Base-by-base conservation (phyloP, 2,329 filamentous ascomycete species). In the Fusarium nurragi region DNA sequence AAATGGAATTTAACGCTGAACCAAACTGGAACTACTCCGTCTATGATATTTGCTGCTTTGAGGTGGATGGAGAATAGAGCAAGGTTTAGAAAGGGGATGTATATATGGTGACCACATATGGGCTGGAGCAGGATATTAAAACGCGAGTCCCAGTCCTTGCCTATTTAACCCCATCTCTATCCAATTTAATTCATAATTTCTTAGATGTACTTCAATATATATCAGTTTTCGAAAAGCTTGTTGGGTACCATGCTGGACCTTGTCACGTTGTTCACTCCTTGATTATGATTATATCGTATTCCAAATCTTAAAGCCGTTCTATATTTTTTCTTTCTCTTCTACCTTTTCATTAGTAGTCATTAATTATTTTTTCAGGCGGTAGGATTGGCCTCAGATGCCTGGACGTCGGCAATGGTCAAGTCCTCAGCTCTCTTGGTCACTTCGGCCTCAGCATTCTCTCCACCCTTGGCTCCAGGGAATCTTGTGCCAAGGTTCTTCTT, bases 401-500 rank as follows among this genome's bases (percentile, higher is more conserved):
- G 43, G 6, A 61, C 53, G 28, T 62, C 65, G 18, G 49, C 41
- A 22, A 67, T 52, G 4, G 65, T 54, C 12, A 68, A 50, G 38
- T 59, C 51, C 49, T 69, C 56, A 4, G 56, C 53, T 54, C 60
- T 67, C 51, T 60, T 62, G 34, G 60, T 47, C 36, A 46, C 64
- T 0, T 41, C 40, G 2, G 32, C 38, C 26, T 64, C 57, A 6
- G 43, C 32, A 6, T 54, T 56, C 23, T 64, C 65, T 19, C 46
- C 55, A 5, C 38, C 38, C 38, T 62, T 65, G 6, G 50, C 41
- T 8, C 85, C 86, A 0, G 88, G 89, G 73, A 88, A 85, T 60
- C 85, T 83, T 2, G 86, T 84, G 2, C 91, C 91, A 78, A 90
- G 89, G 71, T 94, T 87, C 83, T 94, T 95, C 61, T 83, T 82